Conservation (phyloP, 2,329 filamentous ascomycete species). For the Thyridium curvatum region DNA sequence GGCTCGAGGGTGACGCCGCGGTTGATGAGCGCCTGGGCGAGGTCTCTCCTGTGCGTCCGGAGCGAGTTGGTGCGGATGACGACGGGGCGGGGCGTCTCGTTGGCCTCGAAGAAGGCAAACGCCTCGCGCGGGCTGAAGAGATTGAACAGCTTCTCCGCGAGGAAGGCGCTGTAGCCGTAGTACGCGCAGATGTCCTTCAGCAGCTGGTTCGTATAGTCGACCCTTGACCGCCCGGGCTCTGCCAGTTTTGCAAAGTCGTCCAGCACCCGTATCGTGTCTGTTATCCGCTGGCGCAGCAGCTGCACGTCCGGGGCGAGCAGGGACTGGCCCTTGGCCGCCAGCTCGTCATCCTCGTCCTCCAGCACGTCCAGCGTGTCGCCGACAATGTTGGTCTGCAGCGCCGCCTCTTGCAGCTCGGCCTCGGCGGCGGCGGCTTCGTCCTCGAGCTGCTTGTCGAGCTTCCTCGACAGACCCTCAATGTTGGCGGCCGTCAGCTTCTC, state of each 20-base stretch:
- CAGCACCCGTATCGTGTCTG: slow-evolving; percentile 85
- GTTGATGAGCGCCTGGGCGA: slow-evolving; percentile 92
- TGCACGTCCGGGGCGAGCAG: slow-evolving; percentile 84
- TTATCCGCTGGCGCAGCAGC: slow-evolving; percentile 80
- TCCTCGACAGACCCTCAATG: slow-evolving; percentile 83
- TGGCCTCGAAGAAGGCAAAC: slow-evolving; percentile 97
- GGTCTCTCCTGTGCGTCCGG: slow-evolving; percentile 66
- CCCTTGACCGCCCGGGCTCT: slow-evolving; percentile 73
- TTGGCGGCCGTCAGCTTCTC: slow-evolving; percentile 92
- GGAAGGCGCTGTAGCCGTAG: slow-evolving; percentile 90
- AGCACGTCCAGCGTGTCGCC: slow-evolving; percentile 66
- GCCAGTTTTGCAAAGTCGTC: slow-evolving; percentile 80
- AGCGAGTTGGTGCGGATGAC: slow-evolving; percentile 97
- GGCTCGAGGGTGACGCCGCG: slow-evolving; percentile 93
- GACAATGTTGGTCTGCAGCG: slow-evolving; percentile 89
- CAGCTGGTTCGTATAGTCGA: slow-evolving; percentile 82
- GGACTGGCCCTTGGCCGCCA: slow-evolving; percentile 51
- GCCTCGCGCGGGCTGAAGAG: slow-evolving; percentile 91
- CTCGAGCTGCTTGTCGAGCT: slow-evolving; percentile 71
- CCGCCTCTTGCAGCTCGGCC: slow-evolving; percentile 77
- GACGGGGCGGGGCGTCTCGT: slow-evolving; percentile 82
- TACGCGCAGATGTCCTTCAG: slow-evolving; percentile 91
- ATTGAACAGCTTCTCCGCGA: slow-evolving; percentile 93
- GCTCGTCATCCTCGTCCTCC: slow-evolving; percentile 47
- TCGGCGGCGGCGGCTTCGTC: slow-evolving; percentile 77